Percentiles rank a stretch among this genome's conserved stretches.
These are phyloP conservation scores for Dryas alaskensis DNA, from an alignment of 306 rosid species.

Conservation along the genomic window DNA sequence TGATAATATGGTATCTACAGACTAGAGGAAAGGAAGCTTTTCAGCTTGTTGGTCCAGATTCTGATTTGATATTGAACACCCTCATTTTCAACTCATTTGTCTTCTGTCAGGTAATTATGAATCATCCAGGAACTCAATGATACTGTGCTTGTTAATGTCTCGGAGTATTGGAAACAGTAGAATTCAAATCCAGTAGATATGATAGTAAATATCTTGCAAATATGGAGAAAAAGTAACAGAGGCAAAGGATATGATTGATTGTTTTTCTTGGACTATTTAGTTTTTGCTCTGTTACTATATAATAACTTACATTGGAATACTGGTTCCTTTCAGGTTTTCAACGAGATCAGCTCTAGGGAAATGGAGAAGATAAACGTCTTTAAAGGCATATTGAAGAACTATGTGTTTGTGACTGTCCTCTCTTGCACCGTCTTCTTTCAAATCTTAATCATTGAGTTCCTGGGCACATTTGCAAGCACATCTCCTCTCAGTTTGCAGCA, in stretches of 20 bases:
- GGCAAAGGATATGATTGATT: too few species aligned
- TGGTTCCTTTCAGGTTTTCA: slow-evolving; percentile 64
- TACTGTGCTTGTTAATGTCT: not conserved
- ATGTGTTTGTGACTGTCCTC: slow-evolving; percentile 77
- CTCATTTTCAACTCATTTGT: slow-evolving; percentile 95
- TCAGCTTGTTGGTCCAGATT: slow-evolving; percentile 63
- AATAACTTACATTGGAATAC: slow-evolving; percentile 5
- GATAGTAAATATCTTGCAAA: not conserved
- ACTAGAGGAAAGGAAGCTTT: slow-evolving; percentile 74
- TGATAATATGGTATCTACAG: slow-evolving; percentile 83
- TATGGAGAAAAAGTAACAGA: not conserved
- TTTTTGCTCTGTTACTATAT: not conserved
- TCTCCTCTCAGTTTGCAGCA: slow-evolving; percentile 66
- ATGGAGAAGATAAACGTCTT: slow-evolving; percentile 95
- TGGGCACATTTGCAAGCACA: slow-evolving; percentile 85
- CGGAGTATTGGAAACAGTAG: not conserved
- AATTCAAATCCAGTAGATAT: not conserved
- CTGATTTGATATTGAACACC: slow-evolving; percentile 74
- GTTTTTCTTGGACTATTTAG: not conserved
- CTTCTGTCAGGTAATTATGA: slow-evolving; percentile 80
- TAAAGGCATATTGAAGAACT: slow-evolving; percentile 72
- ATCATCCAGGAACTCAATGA: slow-evolving; percentile 16
- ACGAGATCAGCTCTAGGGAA: slow-evolving; percentile 94
- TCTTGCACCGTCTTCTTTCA: slow-evolving; percentile 75
- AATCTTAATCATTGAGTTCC: slow-evolving; percentile 67